Evolutionary conservation across 2,329 filamentous ascomycete species (phyloP).

Genomic region (Aspergillus ibericus): DNA sequence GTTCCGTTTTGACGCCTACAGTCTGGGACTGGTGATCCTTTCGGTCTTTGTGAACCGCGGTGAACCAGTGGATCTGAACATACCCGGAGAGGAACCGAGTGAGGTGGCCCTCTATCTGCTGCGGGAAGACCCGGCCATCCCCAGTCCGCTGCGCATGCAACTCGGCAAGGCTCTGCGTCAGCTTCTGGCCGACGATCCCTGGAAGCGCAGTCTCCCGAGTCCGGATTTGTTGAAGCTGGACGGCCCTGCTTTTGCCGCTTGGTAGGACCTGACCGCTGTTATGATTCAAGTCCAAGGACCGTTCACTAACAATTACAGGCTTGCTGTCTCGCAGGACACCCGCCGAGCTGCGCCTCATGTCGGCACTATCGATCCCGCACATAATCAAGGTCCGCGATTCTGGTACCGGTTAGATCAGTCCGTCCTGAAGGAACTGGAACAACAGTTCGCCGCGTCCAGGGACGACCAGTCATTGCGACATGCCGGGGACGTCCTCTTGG

Average conservation of each 20-base stretch:
- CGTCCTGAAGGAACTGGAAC: conserved; percentile 25
- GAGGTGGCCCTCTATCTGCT: conserved; percentile 17
- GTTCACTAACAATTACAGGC: conserved; percentile 12
- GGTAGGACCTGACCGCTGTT: conserved; percentile 13
- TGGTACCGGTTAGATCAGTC: conserved; percentile 28
- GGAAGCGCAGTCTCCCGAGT: conserved; percentile 20
- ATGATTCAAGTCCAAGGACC: not conserved
- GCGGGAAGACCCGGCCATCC: conserved; percentile 17
- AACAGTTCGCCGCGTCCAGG: conserved; percentile 21
- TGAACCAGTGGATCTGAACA: conserved; percentile 12
- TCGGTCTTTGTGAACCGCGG: conserved; percentile 25
- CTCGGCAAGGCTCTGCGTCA: conserved; percentile 19
- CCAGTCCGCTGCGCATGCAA: conserved; percentile 18
- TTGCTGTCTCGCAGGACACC: conserved; percentile 19
- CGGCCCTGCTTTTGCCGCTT: conserved; percentile 20
- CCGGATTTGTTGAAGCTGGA: conserved; percentile 23
- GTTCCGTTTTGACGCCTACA: conserved; percentile 30
- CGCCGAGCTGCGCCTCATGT: conserved; percentile 9
- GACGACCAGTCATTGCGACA: conserved; percentile 13
- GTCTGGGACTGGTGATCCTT: conserved; percentile 25
- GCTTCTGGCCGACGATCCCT: conserved; percentile 25
- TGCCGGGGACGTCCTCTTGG: conserved; percentile 26
- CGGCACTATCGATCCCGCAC: conserved; percentile 26
- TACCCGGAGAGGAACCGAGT: conserved; percentile 11
- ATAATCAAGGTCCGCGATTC: conserved; percentile 30